Percentiles rank a stretch among this genome's conserved stretches.
These are phyloP conservation scores for Fusarium domesticum DNA, from an alignment of 2,329 filamentous ascomycete species.

Conservation along the genomic window DNA sequence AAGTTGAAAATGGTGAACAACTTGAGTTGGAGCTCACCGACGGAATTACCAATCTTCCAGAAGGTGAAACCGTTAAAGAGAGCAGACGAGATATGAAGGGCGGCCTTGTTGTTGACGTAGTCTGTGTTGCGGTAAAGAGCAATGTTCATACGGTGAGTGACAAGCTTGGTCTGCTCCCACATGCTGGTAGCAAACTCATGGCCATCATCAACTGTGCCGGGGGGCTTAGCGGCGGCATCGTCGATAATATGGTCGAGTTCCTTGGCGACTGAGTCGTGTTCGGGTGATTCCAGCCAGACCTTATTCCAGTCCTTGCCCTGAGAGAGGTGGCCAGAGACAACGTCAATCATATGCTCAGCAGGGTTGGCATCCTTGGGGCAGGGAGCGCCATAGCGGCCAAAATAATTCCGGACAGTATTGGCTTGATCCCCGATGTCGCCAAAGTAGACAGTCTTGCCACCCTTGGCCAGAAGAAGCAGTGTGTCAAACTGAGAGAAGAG, in stretches of 20 bases:
- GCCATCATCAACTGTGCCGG: conserved; percentile 46
- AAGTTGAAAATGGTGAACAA: conserved; percentile 63
- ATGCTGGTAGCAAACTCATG: conserved; percentile 72
- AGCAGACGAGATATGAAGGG: conserved; percentile 51
- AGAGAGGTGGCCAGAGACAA: conserved; percentile 49
- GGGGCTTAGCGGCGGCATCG: conserved; percentile 48
- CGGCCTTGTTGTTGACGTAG: conserved; percentile 63
- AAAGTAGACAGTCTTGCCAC: conserved; percentile 65
- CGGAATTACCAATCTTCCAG: conserved; percentile 54
- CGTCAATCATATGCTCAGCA: conserved; percentile 72
- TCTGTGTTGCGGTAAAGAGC: conserved; percentile 65
- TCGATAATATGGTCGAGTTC: conserved; percentile 63
- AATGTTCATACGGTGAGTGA: conserved; percentile 59
- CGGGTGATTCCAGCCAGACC: conserved; percentile 64
- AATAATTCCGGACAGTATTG: conserved; percentile 57
- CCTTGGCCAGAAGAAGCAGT: conserved; percentile 61
- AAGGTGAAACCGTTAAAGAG: conserved; percentile 62
- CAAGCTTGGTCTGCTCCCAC: conserved; percentile 59
- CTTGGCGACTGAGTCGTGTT: conserved; percentile 52
- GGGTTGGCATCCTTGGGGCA: conserved; percentile 64
- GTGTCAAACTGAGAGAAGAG: conserved; percentile 66
- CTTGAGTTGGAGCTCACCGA: conserved; percentile 51
- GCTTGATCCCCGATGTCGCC: conserved; percentile 61
- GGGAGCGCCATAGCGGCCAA: conserved; percentile 62
- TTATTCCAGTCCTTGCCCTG: conserved; percentile 61